A percentile compares a stretch with the other conserved stretches of the same genome.
Conservation (phyloP, 2,329 filamentous ascomycete genomes). For the Colletotrichum sp. region DNA sequence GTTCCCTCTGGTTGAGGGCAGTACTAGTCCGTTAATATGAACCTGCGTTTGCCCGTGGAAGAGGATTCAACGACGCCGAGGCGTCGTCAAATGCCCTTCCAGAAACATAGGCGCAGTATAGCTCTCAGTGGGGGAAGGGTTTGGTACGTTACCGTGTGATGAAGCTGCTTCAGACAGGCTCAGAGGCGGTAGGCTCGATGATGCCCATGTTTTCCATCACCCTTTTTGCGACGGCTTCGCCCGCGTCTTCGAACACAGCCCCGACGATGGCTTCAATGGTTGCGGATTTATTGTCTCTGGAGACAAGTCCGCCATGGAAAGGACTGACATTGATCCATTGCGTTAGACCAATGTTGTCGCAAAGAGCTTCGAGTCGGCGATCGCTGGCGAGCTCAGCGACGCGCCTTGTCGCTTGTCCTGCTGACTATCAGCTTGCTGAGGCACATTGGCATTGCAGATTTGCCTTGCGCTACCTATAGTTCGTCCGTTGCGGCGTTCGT, state of each 20-base stretch:
- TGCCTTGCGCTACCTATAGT: background rate
- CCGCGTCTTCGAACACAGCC: background rate
- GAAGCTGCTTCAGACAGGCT: background rate
- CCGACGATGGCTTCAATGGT: background rate
- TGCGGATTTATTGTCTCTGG: background rate
- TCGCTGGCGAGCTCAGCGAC: background rate
- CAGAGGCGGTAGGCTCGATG: background rate
- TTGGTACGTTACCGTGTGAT: background rate
- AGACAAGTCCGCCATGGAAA: fast-evolving
- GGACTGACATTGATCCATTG: background rate
- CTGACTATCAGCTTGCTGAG: too few relatives aligned
- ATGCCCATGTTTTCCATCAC: background rate
- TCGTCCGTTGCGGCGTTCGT: background rate
- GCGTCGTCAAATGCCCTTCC: background rate
- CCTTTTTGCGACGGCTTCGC: fast-evolving
- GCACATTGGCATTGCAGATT: background rate
- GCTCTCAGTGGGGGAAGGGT: background rate
- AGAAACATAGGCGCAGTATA: background rate
- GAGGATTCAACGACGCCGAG: too few relatives aligned
- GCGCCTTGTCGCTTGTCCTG: background rate
- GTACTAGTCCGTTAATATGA: background rate
- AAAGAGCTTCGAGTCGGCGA: background rate
- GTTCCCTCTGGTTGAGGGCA: background rate
- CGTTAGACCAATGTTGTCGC: background rate
- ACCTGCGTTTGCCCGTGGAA: too few relatives aligned